phyloP scores from a whole-genome alignment of 148 eudicot species.

The Heliamphora exappendiculata region DNA sequence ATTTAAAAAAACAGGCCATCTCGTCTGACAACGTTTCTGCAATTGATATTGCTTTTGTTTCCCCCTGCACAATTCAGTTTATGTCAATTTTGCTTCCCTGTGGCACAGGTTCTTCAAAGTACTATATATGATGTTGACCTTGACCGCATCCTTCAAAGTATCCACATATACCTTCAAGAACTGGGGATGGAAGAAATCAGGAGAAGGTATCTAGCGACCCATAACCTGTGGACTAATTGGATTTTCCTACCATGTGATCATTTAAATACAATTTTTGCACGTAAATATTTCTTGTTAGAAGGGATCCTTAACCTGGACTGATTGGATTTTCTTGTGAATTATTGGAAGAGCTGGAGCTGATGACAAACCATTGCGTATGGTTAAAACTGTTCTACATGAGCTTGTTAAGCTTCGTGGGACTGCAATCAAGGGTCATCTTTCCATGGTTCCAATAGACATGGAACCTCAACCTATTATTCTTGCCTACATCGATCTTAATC shows the following conservation, averaged over 20 bases:
- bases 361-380: constrained; percentile 98
- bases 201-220: constrained; percentile 53
- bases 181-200: constrained; percentile 98
- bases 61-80: background rate
- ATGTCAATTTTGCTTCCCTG: constrained; percentile 8
- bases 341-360: constrained; percentile 88
- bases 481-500: constrained; percentile 95
- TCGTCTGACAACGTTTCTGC: background rate
- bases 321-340: background rate
- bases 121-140: constrained; percentile 91
- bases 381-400: constrained; percentile 95
- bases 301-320: background rate
- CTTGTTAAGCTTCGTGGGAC: constrained; percentile 98
- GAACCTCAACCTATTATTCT: constrained; percentile 97
- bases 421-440: constrained; percentile 93
- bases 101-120: constrained; percentile 83
- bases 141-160: constrained; percentile 90
- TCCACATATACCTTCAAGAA: constrained; percentile 90
- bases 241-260: background rate
- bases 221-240: too few species aligned
- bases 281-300: background rate
- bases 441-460: constrained; percentile 92
- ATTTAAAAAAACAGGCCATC: background rate
- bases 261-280: background rate
- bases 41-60: background rate